Conservation (phyloP, 306 rosid genomes). For the Castanea sativa region DNA sequence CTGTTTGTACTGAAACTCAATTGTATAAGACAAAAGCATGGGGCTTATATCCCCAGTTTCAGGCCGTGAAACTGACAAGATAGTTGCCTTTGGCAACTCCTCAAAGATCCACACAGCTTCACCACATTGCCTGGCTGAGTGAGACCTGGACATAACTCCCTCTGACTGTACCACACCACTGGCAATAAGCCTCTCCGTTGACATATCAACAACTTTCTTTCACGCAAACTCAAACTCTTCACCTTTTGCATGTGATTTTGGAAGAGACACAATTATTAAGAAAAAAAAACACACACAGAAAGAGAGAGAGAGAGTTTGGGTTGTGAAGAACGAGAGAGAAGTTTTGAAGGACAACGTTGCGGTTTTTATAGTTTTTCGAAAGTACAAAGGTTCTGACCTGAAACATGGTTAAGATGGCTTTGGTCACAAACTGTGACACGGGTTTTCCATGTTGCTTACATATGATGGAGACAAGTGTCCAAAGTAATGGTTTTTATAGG, state of each 20-base stretch:
- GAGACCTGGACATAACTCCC: constrained; percentile 20
- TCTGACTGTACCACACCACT: constrained; percentile 30
- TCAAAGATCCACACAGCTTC: constrained; percentile 55
- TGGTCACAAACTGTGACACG: background rate
- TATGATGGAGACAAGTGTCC: background rate
- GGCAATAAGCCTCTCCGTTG: constrained; percentile 56
- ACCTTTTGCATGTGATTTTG: constrained; percentile 13
- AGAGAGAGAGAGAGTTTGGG: background rate
- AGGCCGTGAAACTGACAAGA: constrained; percentile 69
- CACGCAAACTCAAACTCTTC: background rate
- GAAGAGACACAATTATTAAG: background rate
- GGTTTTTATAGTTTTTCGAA: constrained; percentile 37
- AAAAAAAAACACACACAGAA: background rate
- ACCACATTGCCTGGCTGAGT: constrained; percentile 35
- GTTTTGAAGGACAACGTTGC: background rate
- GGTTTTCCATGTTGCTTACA: background rate
- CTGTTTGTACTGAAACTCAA: constrained; percentile 90
- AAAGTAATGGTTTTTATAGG: background rate
- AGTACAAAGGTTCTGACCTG: background rate
- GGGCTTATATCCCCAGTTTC: constrained; percentile 83
- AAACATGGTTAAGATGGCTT: background rate
- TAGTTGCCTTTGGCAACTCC: constrained; percentile 65
- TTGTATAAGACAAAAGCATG: constrained; percentile 73
- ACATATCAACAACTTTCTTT: constrained; percentile 37
- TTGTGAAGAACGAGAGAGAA: background rate